Evolutionary conservation across 2,329 filamentous ascomycete genomes (phyloP).

Genomic region (Myriosclerotinia curreyana): DNA sequence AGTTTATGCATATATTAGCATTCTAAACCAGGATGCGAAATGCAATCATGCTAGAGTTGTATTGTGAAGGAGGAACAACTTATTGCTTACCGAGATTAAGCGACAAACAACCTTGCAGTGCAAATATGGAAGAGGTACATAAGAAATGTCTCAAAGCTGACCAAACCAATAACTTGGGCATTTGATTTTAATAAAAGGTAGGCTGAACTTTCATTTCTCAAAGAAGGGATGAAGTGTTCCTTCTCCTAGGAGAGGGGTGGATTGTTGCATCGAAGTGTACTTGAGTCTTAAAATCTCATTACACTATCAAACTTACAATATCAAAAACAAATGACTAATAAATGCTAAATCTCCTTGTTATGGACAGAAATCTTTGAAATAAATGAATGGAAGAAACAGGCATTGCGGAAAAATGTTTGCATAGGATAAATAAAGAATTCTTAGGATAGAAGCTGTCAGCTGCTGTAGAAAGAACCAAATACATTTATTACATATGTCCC

Average conservation of each 20-base stretch:
- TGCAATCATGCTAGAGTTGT: accelerated
- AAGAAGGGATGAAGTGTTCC: background rate
- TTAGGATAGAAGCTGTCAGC: background rate
- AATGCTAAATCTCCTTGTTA: background rate
- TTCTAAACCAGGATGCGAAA: background rate
- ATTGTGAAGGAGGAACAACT: background rate
- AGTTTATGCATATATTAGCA: background rate
- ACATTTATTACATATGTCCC: background rate
- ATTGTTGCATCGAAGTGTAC: background rate
- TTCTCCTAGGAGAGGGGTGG: background rate
- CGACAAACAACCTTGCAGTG: background rate
- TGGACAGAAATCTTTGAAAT: no score
- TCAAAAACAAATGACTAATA: no score
- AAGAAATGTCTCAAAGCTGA: background rate
- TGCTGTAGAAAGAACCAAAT: background rate
- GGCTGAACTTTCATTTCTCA: background rate
- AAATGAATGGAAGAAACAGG: accelerated
- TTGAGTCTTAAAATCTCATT: background rate
- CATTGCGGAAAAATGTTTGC: background rate
- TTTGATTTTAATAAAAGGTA: background rate
- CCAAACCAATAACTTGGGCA: accelerated
- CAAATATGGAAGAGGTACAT: background rate
- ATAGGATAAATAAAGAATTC: background rate
- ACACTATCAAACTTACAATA: no score
- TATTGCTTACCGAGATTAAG: background rate